Base-by-base conservation (phyloP, 1,284 basidiomycete species). In the Microbotryum intermedium region DNA sequence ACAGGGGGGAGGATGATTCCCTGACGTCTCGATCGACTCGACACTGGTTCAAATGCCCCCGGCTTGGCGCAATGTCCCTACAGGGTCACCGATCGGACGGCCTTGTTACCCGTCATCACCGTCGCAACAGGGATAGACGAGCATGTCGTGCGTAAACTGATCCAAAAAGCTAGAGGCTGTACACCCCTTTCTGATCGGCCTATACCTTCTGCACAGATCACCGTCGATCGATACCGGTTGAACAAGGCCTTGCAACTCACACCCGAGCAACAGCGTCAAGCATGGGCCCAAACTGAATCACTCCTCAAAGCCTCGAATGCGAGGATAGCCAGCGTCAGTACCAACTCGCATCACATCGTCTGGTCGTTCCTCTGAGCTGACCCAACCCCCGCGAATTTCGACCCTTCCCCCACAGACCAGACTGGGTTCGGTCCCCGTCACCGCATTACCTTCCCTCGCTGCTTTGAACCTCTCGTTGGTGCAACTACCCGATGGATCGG, bases 61-160 rank as follows among this genome's bases (percentile, higher is more conserved):
- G 2, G 18, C 18, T 25, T 23, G 23, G 26, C 9, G 6, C 13
- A 30, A 16, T 9, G 47, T n/a, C n/a, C 21, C 18, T 6, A 5
- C 54, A 57, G 59, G 42, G 45, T 60, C n/a, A 57, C 55, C 16
- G 50, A 60, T 13, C 23, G 59, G 6, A 21, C 52, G n/a, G 43
- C 51, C 2, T 10, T 56, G 8, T 29, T 57, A 18, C 59, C 59
- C 18, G 50, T 49, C 43, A 53, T 60, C 13, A 34, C 53, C 16
- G 55, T 60, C 50, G 49, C 34, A 18, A 39, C 34, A 39, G 34
- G 34, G 3, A 39, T 39, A 39, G 34, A 39, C 34, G 34, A 39
- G 10, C 34, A 39, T 39, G 34, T 16, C 4, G 34, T 39, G 23
- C 13, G 58, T 53, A 45, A 23, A 26, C 11, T 29, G 16, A 9